Evolutionary conservation across 805 yeast species (phyloP).

Genomic region (Clavispora santaluciae): DNA sequence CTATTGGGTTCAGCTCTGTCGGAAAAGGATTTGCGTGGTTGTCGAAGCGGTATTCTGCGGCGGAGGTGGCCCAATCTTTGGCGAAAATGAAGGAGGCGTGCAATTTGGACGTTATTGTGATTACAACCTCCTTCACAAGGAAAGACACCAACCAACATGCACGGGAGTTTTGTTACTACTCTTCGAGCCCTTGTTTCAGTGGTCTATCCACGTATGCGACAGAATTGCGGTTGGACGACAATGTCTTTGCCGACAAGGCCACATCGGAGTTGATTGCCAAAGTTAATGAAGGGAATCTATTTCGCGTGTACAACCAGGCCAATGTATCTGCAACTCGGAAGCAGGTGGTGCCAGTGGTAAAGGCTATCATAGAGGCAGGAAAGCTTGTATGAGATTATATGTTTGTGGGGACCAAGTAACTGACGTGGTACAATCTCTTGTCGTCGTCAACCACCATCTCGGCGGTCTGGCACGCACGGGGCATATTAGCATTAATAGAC

Average conservation of each 20-base stretch:
- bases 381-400: not conserved
- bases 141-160: conserved; percentile 28
- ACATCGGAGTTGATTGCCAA: conserved; percentile 11
- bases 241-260: conserved; percentile 19
- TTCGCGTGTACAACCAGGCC: conserved; percentile 38
- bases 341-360: conserved; percentile 71
- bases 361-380: conserved; percentile 24
- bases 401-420: conserved; percentile 18
- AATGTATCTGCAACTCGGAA: conserved; percentile 70
- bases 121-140: conserved; percentile 38
- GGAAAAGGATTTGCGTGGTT: conserved; percentile 62
- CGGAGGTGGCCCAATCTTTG: conserved; percentile 23
- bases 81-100: conserved; percentile 15
- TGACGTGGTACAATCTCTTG: conserved; percentile 16
- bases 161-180: conserved; percentile 31
- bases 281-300: conserved; percentile 8
- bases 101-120: conserved; percentile 27
- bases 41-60: conserved; percentile 17
- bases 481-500: conserved; percentile 6
- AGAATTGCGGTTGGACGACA: conserved; percentile 21
- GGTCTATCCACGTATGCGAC: conserved; percentile 18
- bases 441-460: conserved; percentile 10
- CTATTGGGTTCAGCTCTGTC: conserved; percentile 73
- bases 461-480: conserved; percentile 2
- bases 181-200: conserved; percentile 11